phyloP scores from a whole-genome alignment of 768 basidiomycete genomes.

The Goffeauzyma gilvescens region DNA sequence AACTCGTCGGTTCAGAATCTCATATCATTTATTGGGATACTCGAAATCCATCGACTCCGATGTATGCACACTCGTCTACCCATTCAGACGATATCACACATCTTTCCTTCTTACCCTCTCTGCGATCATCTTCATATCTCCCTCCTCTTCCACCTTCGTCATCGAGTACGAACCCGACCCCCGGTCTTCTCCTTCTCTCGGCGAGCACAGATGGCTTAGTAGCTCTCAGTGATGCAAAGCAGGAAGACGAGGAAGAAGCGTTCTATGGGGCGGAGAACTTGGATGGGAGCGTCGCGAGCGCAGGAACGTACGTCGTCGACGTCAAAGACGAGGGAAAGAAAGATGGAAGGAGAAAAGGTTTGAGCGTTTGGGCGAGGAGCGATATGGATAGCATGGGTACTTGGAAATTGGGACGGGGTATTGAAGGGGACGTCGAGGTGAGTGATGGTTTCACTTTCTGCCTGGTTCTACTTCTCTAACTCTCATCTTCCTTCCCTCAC shows the following conservation, averaged over 20 bases:
- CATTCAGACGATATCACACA: constrained; percentile 86
- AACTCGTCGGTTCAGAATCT: constrained; percentile 61
- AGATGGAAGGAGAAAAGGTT: constrained; percentile 3
- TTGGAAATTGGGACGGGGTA: constrained; percentile 41
- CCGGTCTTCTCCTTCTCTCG: constrained; percentile 46
- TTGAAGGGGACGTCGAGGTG: constrained; percentile 23
- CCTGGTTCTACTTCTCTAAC: not conserved
- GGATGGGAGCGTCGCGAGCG: constrained; percentile 42
- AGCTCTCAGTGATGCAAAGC: constrained; percentile 36
- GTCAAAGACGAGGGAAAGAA: constrained; percentile 16
- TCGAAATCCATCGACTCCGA: constrained; percentile 49
- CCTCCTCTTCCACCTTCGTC: constrained; percentile 10
- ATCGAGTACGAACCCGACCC: constrained; percentile 17
- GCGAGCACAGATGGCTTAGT: constrained; percentile 70
- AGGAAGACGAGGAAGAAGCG: constrained; percentile 76
- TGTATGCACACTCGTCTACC: constrained; percentile 61
- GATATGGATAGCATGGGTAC: constrained; percentile 88
- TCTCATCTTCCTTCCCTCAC: not conserved
- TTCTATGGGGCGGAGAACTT: constrained; percentile 63
- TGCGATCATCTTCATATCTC: constrained; percentile 19
- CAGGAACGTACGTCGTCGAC: constrained; percentile 57
- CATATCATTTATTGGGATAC: constrained; percentile 79
- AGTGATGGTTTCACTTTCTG: not conserved
- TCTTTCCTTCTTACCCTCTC: constrained; percentile 40
- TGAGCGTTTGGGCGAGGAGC: constrained; percentile 56